A percentile compares a stretch with the other conserved stretches of the same genome.
Evolutionary conservation across 352 stramenopile species (phyloP).

Genomic region (Phytophthora hybrid): DNA sequence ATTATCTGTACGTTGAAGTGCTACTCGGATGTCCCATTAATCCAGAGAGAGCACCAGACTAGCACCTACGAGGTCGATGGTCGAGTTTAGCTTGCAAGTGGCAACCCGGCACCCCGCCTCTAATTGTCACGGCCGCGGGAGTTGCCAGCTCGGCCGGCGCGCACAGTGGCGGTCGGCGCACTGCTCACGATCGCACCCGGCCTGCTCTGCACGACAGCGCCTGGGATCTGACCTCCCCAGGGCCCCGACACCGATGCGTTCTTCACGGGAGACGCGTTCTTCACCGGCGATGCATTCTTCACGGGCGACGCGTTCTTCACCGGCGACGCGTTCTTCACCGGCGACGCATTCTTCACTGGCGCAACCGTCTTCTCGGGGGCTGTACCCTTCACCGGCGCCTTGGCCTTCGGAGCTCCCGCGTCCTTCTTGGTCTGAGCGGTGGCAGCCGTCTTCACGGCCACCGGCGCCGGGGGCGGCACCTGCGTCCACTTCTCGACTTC

Average conservation of each 20-base stretch:
- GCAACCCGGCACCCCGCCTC: not conserved
- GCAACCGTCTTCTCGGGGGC: no score
- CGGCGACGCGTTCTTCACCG: not conserved
- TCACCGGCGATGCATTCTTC: not conserved
- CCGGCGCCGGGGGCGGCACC: no score
- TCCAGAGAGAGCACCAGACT: not conserved
- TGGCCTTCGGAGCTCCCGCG: no score
- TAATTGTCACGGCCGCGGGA: not conserved
- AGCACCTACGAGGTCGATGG: not conserved
- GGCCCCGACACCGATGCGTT: not conserved
- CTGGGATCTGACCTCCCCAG: not conserved
- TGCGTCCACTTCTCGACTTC: no score
- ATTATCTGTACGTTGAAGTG: not conserved
- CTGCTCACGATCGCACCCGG: no score
- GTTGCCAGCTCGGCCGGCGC: not conserved
- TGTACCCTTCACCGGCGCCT: no score
- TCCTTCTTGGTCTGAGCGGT: no score
- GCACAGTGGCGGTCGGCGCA: no score
- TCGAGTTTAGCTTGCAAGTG: not conserved
- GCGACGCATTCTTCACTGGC: no score
- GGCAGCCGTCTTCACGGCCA: no score
- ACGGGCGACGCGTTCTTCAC: conserved; percentile 10
- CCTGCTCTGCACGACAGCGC: not conserved
- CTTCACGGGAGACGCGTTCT: not conserved
- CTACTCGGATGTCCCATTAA: not conserved